Percentiles rank a stretch among this genome's conserved stretches.
Conservation (phyloP, 331 rosid genomes). For the Quercus lobata region DNA sequence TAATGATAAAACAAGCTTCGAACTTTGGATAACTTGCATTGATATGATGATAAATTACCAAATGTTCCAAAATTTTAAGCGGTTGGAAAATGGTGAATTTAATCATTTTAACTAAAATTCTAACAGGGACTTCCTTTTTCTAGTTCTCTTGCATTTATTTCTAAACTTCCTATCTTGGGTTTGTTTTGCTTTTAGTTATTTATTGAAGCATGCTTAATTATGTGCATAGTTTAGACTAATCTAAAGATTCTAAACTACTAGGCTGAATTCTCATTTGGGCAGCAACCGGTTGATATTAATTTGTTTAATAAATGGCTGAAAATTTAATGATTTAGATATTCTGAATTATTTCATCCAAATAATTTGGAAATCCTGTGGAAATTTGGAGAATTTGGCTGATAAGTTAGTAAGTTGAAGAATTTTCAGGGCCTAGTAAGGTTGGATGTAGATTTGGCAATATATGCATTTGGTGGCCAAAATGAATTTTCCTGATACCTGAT, state of each 20-base stretch:
- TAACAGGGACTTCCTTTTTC: background rate
- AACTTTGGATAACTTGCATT: too few species aligned
- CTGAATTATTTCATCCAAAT: background rate
- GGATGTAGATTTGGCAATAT: background rate
- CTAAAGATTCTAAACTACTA: background rate
- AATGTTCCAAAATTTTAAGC: too few species aligned
- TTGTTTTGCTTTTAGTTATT: background rate
- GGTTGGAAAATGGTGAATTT: too few species aligned
- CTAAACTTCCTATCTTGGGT: background rate
- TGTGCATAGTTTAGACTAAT: background rate
- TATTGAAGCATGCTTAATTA: background rate
- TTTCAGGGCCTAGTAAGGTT: background rate
- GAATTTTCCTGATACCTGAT: background rate
- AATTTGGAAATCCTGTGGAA: background rate
- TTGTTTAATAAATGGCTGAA: too few species aligned
- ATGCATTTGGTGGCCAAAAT: background rate
- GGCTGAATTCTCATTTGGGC: constrained; percentile 6
- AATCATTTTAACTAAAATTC: too few species aligned
- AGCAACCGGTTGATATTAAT: too few species aligned
- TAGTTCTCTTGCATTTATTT: background rate
- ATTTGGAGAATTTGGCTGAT: background rate
- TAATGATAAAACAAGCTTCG: too few species aligned
- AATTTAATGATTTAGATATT: background rate
- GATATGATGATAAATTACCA: too few species aligned
- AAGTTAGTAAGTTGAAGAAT: background rate